These are phyloP conservation scores for Hyaloscypha hepaticicola DNA, from an alignment of 495 filamentous ascomycete genomes.

Conservation along the genomic window DNA sequence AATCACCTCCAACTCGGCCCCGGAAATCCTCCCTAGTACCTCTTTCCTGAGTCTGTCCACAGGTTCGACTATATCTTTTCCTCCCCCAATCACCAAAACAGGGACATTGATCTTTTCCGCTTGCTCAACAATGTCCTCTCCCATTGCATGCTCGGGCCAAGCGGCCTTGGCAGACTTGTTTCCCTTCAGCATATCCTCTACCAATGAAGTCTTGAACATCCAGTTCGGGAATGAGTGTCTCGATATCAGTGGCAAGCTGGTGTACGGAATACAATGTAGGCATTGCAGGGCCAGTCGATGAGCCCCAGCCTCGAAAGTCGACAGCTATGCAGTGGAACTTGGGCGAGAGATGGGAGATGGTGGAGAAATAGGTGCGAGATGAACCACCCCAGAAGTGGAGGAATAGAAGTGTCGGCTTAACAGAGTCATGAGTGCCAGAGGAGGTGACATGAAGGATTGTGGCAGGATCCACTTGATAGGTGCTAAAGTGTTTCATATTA, in stretches of 20 bases:
- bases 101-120: conserved; percentile 33
- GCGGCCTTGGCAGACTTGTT: conserved; percentile 37
- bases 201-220: conserved; percentile 27
- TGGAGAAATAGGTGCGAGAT: conserved; percentile 38
- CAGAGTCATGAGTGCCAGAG: background rate
- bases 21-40: conserved; percentile 21
- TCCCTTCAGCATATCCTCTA: conserved; percentile 36
- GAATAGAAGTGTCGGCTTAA: conserved; percentile 34
- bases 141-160: conserved; percentile 44
- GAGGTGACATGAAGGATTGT: conserved; percentile 5
- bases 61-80: conserved; percentile 36
- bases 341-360: conserved; percentile 29
- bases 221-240: conserved; percentile 30
- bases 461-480: background rate
- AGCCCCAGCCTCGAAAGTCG: conserved; percentile 43
- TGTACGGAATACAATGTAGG: conserved; percentile 33
- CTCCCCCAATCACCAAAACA: conserved; percentile 39
- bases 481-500: conserved; percentile 2
- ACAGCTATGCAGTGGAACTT: conserved; percentile 35
- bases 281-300: conserved; percentile 35
- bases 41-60: conserved; percentile 29
- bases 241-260: conserved; percentile 37
- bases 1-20: conserved; percentile 23
- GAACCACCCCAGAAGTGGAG: conserved; percentile 49
- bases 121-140: conserved; percentile 37